Percentiles rank a stretch among this genome's conserved stretches.
phyloP scores from a whole-genome alignment of 176 grass and related monocot genomes.

The Eremochloa ophiuroides region DNA sequence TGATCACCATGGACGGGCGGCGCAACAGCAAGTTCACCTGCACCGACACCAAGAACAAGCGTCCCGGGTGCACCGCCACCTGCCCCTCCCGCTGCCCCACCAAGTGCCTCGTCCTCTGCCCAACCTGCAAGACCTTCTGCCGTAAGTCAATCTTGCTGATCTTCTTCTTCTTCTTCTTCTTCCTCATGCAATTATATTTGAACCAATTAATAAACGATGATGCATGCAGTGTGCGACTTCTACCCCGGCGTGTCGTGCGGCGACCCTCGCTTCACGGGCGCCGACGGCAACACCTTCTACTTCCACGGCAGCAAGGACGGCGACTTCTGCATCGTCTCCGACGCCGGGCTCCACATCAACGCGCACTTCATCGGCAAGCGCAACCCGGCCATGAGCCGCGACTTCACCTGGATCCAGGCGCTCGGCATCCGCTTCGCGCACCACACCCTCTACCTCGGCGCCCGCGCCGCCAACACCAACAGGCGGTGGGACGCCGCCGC shows the following conservation, averaged over 20 bases:
- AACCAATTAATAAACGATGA: too few relatives aligned
- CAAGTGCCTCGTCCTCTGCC: constrained; percentile 56
- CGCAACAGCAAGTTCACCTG: constrained; percentile 40
- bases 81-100: constrained; percentile 40
- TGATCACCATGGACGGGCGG: not conserved
- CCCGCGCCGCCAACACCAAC: not conserved
- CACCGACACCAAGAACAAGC: not conserved
- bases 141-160: not conserved
- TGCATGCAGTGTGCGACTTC: constrained; percentile 35
- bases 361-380: constrained; percentile 60
- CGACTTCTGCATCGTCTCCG: constrained; percentile 56
- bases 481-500: constrained; percentile 27
- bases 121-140: constrained; percentile 58
- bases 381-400: constrained; percentile 26
- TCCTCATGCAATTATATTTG: too few relatives aligned
- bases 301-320: constrained; percentile 63
- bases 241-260: constrained; percentile 45
- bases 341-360: constrained; percentile 42
- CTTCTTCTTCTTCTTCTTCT: not conserved
- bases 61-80: not conserved
- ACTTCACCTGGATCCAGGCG: constrained; percentile 77
- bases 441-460: constrained; percentile 49
- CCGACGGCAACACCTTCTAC: constrained; percentile 64
- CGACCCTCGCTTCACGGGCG: constrained; percentile 62
- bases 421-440: constrained; percentile 40